Evolutionary conservation across 1,284 basidiomycete species (phyloP).

Genomic region (Lentinula novae-zelandiae): DNA sequence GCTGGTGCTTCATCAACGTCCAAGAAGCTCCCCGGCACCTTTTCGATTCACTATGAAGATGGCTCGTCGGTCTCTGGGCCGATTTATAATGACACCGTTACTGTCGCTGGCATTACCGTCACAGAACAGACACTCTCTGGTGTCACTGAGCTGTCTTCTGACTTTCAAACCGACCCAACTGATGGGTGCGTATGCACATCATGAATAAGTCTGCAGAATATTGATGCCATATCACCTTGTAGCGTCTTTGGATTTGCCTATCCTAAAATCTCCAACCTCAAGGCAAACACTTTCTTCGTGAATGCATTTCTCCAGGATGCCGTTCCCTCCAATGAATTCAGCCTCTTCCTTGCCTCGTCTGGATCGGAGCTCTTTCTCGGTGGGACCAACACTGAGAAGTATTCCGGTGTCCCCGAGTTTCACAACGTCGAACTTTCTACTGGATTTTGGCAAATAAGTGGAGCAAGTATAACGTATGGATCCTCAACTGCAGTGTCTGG

Average conservation of each 20-base stretch:
- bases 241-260: slow-evolving; percentile 16
- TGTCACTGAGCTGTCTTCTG: slow-evolving; percentile 20
- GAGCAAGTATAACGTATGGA: neutral
- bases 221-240: neutral
- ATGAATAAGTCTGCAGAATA: too few species aligned
- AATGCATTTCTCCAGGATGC: slow-evolving; percentile 9
- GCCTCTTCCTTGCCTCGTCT: slow-evolving; percentile 12
- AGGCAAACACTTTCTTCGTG: slow-evolving; percentile 15
- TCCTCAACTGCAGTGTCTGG: neutral
- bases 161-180: slow-evolving; percentile 20
- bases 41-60: slow-evolving; percentile 52
- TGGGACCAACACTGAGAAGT: slow-evolving; percentile 12
- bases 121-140: slow-evolving; percentile 18
- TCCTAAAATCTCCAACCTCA: slow-evolving; percentile 15
- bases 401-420: slow-evolving; percentile 8
- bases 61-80: slow-evolving; percentile 47
- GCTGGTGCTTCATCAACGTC: slow-evolving; percentile 33
- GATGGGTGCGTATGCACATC: slow-evolving; percentile 13
- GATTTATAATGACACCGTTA: slow-evolving; percentile 42
- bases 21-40: slow-evolving; percentile 26
- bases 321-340: slow-evolving; percentile 9
- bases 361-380: slow-evolving; percentile 18
- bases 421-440: slow-evolving; percentile 10
- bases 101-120: slow-evolving; percentile 20
- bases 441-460: slow-evolving; percentile 13